Evolutionary conservation across 257 asterid species (phyloP), one percentile per base, ranked within the genome.

Genomic region (Striga asiatica): DNA sequence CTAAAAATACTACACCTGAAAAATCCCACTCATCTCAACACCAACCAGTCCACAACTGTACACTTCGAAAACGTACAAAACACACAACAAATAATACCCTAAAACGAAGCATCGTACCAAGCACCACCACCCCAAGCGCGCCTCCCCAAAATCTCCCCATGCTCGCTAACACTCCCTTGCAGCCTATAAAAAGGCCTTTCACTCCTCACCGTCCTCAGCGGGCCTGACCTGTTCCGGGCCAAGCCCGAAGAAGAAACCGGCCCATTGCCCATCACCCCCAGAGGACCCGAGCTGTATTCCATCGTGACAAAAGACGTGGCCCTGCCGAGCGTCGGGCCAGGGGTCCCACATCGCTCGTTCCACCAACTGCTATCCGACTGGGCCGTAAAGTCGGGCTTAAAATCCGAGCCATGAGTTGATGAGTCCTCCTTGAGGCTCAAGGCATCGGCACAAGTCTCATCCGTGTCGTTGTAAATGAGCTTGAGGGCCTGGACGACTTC

Each of bases 311-410:
- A 84, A 6, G 91, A 72, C 2, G 93, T 81, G 48, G 94, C 89
- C 17, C 75, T 88, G 5, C 96, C 93, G 8, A 74, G 71, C 1
- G 71, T 80, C 27, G 80, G 53, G 13, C 80, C 72, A 16, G 97
- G 97, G 41, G 95, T 82, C 2, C 67, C 23, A 13, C 73, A 91
- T 1, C 79, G 85, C 1, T 91, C 94, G 22, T 89, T 89, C 98
- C 98, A 89, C 98, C 98, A 89, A 55, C 98, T 89, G 65, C 98
- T 81, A 24, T 86, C 98, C 0, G 98, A 89, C 13, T 73, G 91
- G 66, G 76, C 77, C n/a, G n/a, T n/a, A 8, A 70, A 72, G 34
- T 84, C 94, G 0, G 79, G 86, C 74, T 69, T 81, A 72, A 60
- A 85, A 50, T 86, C 98, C 0, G 98, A 89, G 59, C 78, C 93